Conservation (phyloP, 2,329 filamentous ascomycete species). For the Fusarium devonianum region DNA sequence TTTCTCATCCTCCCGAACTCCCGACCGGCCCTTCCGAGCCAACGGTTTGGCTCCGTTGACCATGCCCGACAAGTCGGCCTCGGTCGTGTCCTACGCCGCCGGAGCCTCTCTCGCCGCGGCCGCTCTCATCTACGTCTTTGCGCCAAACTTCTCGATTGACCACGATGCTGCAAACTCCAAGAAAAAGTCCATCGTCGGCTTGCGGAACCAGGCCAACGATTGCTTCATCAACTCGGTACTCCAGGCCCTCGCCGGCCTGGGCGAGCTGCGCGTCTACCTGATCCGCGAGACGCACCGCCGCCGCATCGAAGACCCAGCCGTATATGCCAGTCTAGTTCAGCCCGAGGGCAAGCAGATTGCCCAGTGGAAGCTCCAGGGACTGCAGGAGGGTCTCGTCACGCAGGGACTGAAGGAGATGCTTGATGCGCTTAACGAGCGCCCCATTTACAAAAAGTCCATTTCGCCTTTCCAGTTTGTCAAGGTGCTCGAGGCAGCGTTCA, state of each 20-base stretch:
- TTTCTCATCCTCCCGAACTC: slow-evolving; percentile 10
- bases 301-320: slow-evolving; percentile 75
- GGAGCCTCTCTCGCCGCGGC: slow-evolving; percentile 94
- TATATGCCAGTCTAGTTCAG: slow-evolving; percentile 72
- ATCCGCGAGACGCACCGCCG: slow-evolving; percentile 90
- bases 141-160: slow-evolving; percentile 95
- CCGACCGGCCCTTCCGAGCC: slow-evolving; percentile 37
- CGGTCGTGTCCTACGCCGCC: slow-evolving; percentile 84
- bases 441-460: slow-evolving; percentile 92
- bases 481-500: slow-evolving; percentile 84
- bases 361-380: slow-evolving; percentile 67
- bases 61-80: slow-evolving; percentile 50
- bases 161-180: slow-evolving; percentile 72
- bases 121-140: slow-evolving; percentile 96
- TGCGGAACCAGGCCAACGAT: slow-evolving; percentile 91
- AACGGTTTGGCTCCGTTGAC: slow-evolving; percentile 22
- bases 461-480: slow-evolving; percentile 84
- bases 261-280: slow-evolving; percentile 87
- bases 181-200: slow-evolving; percentile 87
- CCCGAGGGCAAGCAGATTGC: slow-evolving; percentile 55
- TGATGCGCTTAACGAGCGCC: slow-evolving; percentile 90
- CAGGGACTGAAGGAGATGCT: slow-evolving; percentile 90
- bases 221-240: slow-evolving; percentile 97
- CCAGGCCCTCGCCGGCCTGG: slow-evolving; percentile 88
- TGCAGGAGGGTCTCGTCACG: slow-evolving; percentile 86